These are phyloP conservation scores for Pseudogymnoascus sp. DNA, from an alignment of 2,329 filamentous ascomycete species.

Conservation along the genomic window DNA sequence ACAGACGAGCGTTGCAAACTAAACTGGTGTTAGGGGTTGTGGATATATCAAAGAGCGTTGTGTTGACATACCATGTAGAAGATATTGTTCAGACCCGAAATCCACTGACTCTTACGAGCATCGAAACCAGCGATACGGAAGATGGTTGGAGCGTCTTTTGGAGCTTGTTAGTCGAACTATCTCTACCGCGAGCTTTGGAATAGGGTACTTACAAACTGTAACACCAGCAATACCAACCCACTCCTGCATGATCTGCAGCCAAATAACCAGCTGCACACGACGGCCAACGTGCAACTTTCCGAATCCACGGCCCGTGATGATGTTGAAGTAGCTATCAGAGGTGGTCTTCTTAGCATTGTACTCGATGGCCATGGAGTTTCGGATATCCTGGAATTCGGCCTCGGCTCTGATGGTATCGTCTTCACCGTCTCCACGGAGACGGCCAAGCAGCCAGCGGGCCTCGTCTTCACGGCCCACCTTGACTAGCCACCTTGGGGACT, in stretches of 20 bases:
- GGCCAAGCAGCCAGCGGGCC: slow-evolving; percentile 54
- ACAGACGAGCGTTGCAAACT: slow-evolving; percentile 58
- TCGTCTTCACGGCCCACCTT: slow-evolving; percentile 60
- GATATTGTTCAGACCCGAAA: slow-evolving; percentile 48
- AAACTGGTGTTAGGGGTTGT: slow-evolving; percentile 21
- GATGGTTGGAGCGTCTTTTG: slow-evolving; percentile 32
- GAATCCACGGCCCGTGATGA: slow-evolving; percentile 17
- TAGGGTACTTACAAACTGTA: slow-evolving; percentile 41
- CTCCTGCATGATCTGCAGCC: slow-evolving; percentile 63
- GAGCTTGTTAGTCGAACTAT: not conserved
- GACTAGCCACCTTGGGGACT: slow-evolving; percentile 58
- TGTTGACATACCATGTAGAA: slow-evolving; percentile 41
- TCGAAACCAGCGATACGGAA: slow-evolving; percentile 60
- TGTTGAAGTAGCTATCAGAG: slow-evolving; percentile 39
- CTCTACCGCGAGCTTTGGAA: not conserved
- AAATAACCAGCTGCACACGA: slow-evolving; percentile 60
- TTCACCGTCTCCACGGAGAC: slow-evolving; percentile 51
- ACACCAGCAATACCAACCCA: slow-evolving; percentile 64
- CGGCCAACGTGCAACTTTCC: slow-evolving; percentile 55
- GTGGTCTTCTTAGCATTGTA: slow-evolving; percentile 42
- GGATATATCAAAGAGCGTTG: slow-evolving; percentile 34
- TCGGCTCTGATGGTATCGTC: slow-evolving; percentile 47
- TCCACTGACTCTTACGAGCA: slow-evolving; percentile 52
- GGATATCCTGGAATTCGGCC: slow-evolving; percentile 60
- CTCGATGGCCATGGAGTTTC: slow-evolving; percentile 53